Evolutionary conservation across 2,329 filamentous ascomycete species (phyloP), one percentile per base, ranked within the genome.

Genomic region (Colletotrichum nymphaeae): DNA sequence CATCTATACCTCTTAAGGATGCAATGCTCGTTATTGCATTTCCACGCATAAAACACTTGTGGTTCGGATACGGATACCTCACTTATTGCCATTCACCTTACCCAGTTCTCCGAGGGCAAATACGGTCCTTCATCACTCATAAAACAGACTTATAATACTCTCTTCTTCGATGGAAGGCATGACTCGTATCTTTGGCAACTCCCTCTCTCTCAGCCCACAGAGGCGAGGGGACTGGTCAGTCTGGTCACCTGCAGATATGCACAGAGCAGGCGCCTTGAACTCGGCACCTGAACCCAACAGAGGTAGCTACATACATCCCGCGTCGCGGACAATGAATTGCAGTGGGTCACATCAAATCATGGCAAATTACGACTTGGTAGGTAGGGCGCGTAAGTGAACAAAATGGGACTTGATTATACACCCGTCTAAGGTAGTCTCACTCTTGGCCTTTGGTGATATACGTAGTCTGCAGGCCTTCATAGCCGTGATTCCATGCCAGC

Each of bases 401-500:
- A 55, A 55, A 37, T 16, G 22, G 32, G 53, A 67, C 64, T 60
- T 55, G 5, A 64, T 72, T 72, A 58, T 63, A 67, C 57, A 58
- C 53, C 63, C 63, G 28, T 19, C 37, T 52, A n/a, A 49, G 19
- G 42, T 49, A 74, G 46, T 58, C 16, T 32, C 26, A 37, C 14
- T 64, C 53, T 67, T 49, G 57, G 63, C 63, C 52, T 35, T 35
- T 55, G 63, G 72, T 53, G 59, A 74, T 59, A 46, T 72, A 59
- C 28, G 46, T 72, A 74, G 19, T 68, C 42, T 64, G 49, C 72
- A 74, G 63, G 68, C 67, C 69, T 63, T 63, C 22, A 55, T 24
- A 74, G 63, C 58, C 62, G 57, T 67, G 62, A 72, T 57, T 24
- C 56, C 68, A 52, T 73, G 58, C 66, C 60, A 73, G 57, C 69